phyloP scores from a whole-genome alignment of 352 stramenopile species.

The Phytophthora aleatoria region DNA sequence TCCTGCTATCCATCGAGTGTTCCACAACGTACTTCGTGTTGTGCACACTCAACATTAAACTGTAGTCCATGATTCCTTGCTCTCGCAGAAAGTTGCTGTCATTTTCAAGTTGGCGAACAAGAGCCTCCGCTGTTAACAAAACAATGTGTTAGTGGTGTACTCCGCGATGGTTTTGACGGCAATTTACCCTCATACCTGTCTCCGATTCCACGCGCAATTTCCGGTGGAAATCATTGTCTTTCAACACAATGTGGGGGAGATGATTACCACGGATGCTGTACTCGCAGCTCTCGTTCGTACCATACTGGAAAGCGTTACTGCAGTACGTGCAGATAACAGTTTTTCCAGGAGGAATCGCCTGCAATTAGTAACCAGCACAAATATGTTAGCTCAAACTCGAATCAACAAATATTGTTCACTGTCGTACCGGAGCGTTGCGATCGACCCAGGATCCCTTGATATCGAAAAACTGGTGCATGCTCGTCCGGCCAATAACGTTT shows the following conservation, averaged over 20 bases:
- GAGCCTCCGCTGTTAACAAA: conserved; percentile 43
- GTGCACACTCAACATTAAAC: conserved; percentile 83
- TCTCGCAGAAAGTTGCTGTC: conserved; percentile 78
- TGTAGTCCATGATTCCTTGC: conserved; percentile 92
- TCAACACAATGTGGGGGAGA: conserved; percentile 76
- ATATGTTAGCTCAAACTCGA: conserved; percentile 4
- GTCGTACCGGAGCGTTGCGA: conserved; percentile 72
- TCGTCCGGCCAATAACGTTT: conserved; percentile 83
- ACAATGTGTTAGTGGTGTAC: conserved; percentile 6
- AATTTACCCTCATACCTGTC: conserved; percentile 32
- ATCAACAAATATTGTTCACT: conserved; percentile 1
- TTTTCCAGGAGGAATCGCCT: conserved; percentile 81
- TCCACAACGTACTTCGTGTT: conserved; percentile 87
- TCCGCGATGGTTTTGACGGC: background rate
- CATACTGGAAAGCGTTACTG: conserved; percentile 80
- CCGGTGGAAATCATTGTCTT: conserved; percentile 89
- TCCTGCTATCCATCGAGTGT: conserved; percentile 47
- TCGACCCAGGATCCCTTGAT: conserved; percentile 92
- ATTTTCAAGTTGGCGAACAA: conserved; percentile 67
- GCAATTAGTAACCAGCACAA: conserved; percentile 3
- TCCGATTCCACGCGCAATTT: conserved; percentile 78
- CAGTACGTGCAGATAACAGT: conserved; percentile 88
- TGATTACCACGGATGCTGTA: conserved; percentile 84
- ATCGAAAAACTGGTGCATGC: conserved; percentile 91
- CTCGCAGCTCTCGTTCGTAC: conserved; percentile 68